phyloP scores from a whole-genome alignment of 176 grass and related monocot species.

The Microstegium vimineum region DNA sequence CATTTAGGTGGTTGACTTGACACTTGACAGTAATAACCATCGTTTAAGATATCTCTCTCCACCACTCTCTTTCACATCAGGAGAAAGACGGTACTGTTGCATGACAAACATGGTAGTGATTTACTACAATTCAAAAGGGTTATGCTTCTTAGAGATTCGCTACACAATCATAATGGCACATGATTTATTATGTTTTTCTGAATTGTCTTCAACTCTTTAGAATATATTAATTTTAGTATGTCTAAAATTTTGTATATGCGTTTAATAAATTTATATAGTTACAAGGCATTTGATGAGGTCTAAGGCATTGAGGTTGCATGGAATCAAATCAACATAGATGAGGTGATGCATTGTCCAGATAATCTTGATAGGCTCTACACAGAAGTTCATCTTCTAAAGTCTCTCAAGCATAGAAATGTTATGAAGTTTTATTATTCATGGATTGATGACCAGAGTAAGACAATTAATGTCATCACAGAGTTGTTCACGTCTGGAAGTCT shows the following conservation, averaged over 20 bases:
- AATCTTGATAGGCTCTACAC: slow-evolving; percentile 77
- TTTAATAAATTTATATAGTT: slow-evolving; percentile 50
- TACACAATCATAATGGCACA: not conserved
- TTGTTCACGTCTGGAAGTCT: slow-evolving; percentile 90
- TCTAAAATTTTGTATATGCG: not conserved
- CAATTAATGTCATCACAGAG: slow-evolving; percentile 91
- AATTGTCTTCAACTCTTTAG: not conserved
- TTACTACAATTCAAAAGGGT: not conserved
- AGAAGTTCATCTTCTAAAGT: slow-evolving; percentile 90
- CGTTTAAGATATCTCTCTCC: not conserved
- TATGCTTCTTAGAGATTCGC: not conserved
- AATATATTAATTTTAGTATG: not conserved
- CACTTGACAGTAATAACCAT: too few relatives aligned
- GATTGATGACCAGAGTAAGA: slow-evolving; percentile 83
- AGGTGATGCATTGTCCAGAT: slow-evolving; percentile 68
- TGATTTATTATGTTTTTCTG: not conserved
- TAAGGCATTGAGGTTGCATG: slow-evolving; percentile 98
- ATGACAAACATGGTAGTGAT: not conserved
- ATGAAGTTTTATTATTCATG: slow-evolving; percentile 87
- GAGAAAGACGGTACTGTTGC: not conserved
- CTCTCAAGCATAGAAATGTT: slow-evolving; percentile 83
- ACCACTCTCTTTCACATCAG: not conserved
- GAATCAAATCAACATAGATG: slow-evolving; percentile 83
- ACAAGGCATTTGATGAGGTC: slow-evolving; percentile 85
- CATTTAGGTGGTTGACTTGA: too few relatives aligned